A percentile compares a stretch with the other conserved stretches of the same genome.
Evolutionary conservation across 2,329 filamentous ascomycete genomes (phyloP).

Genomic region (Apiospora koreana): DNA sequence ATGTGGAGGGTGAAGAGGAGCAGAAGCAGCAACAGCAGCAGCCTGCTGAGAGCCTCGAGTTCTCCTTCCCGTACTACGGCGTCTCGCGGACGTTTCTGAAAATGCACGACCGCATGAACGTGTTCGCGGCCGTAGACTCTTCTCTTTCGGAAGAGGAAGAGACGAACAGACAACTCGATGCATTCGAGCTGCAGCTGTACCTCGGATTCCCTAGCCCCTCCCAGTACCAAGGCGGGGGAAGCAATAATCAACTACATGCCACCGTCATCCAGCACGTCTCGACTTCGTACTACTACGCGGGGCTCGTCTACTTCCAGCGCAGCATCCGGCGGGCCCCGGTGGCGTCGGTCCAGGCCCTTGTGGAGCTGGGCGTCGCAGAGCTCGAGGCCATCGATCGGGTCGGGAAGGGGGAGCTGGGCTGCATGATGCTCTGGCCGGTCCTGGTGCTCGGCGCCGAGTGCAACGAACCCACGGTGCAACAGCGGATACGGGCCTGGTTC

Average conservation of each 20-base stretch:
- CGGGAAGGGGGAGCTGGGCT: constrained; percentile 30
- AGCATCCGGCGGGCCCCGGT: constrained; percentile 27
- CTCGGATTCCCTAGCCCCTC: constrained; percentile 21
- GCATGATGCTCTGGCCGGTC: constrained; percentile 37
- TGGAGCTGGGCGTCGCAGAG: constrained; percentile 32
- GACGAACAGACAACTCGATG: constrained; percentile 22
- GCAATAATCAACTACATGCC: constrained; percentile 26
- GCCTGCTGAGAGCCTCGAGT: constrained; percentile 17
- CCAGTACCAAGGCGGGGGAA: constrained; percentile 19
- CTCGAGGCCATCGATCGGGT: constrained; percentile 33
- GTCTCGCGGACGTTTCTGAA: constrained; percentile 21
- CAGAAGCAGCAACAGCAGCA: background rate
- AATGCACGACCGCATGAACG: constrained; percentile 23
- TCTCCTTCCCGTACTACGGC: constrained; percentile 26
- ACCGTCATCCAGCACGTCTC: constrained; percentile 25
- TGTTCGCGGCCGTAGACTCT: constrained; percentile 15
- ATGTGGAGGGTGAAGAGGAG: background rate
- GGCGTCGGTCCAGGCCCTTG: constrained; percentile 30
- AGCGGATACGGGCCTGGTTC: constrained; percentile 33
- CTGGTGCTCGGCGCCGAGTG: constrained; percentile 38
- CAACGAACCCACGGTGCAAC: constrained; percentile 25
- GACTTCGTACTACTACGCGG: constrained; percentile 37
- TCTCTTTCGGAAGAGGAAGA: constrained; percentile 8
- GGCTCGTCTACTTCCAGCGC: constrained; percentile 36
- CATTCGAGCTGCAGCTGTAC: constrained; percentile 33